Evolutionary conservation across 2,329 filamentous ascomycete genomes (phyloP).

Genomic region (Microsporum audouinii): DNA sequence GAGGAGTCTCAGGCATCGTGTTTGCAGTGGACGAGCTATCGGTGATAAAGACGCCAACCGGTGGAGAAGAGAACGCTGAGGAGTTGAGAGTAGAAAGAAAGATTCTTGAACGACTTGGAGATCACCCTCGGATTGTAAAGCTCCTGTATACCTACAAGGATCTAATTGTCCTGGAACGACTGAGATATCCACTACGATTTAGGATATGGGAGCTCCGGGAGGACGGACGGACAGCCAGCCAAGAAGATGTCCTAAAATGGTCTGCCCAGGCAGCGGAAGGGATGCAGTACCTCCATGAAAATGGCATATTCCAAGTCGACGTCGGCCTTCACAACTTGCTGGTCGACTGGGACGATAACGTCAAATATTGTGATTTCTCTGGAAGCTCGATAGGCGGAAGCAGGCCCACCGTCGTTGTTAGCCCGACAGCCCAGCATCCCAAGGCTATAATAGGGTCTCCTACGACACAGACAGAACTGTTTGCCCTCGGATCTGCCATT

Average conservation of each 20-base stretch:
- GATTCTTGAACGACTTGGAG: slow-evolving; percentile 6
- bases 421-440: neutral
- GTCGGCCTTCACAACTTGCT: slow-evolving; percentile 15
- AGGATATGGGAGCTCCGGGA: slow-evolving; percentile 4
- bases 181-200: slow-evolving; percentile 7
- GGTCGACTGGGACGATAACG: slow-evolving; percentile 13
- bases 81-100: neutral
- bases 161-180: slow-evolving; percentile 8
- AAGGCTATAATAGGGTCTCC: slow-evolving; percentile 6
- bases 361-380: slow-evolving; percentile 16
- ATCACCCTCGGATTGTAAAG: slow-evolving; percentile 6
- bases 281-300: slow-evolving; percentile 13
- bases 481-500: slow-evolving; percentile 15
- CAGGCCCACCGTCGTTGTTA: slow-evolving; percentile 2
- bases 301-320: slow-evolving; percentile 14
- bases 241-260: slow-evolving; percentile 10
- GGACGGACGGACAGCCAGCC: neutral
- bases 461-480: slow-evolving; percentile 14
- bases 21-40: neutral
- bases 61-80: neutral
- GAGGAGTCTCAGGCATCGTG: slow-evolving; percentile 7
- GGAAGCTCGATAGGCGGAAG: slow-evolving; percentile 16
- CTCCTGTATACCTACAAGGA: slow-evolving; percentile 3
- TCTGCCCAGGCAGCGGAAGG: slow-evolving; percentile 13
- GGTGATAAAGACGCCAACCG: slow-evolving; percentile 4